Conservation (phyloP, 768 basidiomycete species). For the Leccinellum rugosiceps region DNA sequence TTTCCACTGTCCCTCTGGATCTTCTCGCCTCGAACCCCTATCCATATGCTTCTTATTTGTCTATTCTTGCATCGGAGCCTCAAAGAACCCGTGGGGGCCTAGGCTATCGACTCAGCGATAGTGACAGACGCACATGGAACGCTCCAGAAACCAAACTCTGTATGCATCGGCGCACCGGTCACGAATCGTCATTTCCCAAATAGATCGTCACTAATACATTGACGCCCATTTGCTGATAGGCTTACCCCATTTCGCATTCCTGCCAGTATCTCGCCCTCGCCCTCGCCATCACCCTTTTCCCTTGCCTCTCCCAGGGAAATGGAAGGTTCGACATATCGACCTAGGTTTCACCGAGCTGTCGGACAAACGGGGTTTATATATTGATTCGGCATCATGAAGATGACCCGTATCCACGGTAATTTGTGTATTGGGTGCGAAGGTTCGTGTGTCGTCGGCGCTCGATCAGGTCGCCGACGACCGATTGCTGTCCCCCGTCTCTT, state of each 20-base stretch:
- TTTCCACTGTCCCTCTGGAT: neutral
- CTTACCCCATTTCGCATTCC: neutral
- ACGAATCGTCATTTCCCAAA: neutral
- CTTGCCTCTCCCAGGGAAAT: neutral
- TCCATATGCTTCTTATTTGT: neutral
- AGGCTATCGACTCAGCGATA: neutral
- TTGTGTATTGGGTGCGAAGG: neutral
- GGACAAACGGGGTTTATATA: neutral
- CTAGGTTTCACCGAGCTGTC: neutral
- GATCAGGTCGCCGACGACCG: neutral
- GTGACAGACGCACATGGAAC: neutral
- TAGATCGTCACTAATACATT: neutral
- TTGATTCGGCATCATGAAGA: neutral
- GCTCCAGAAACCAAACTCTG: neutral
- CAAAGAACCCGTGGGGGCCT: neutral
- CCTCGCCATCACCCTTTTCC: no score
- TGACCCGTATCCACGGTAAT: neutral
- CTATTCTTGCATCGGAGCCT: neutral
- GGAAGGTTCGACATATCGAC: neutral
- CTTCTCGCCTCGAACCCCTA: neutral
- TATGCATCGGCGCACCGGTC: neutral
- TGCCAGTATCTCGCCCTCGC: no score
- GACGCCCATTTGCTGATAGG: neutral
- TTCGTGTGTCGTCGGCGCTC: neutral
- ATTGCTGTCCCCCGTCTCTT: neutral